Conservation (phyloP, 768 basidiomycete species). For the Mycena amicta region DNA sequence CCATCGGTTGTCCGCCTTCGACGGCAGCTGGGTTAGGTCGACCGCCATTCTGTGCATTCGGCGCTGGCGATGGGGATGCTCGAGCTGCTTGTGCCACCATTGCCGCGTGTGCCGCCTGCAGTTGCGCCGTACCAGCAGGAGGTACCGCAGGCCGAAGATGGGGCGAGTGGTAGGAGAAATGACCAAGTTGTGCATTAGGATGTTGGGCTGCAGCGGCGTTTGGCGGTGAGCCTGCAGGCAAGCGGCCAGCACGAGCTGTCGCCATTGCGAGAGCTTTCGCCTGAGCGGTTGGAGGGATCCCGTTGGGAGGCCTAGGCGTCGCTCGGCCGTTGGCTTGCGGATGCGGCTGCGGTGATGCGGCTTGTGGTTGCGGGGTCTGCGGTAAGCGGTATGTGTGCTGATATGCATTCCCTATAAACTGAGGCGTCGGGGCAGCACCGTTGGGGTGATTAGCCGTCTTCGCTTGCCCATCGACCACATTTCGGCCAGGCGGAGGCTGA, state of each 20-base stretch:
- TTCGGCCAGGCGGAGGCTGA: conserved; percentile 21
- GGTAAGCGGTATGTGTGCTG: neutral
- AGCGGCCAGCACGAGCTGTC: neutral
- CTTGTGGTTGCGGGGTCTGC: conserved; percentile 7
- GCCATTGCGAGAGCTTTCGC: neutral
- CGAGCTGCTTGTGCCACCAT: neutral
- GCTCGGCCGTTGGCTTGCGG: neutral
- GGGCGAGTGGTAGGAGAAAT: neutral
- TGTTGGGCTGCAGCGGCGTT: neutral
- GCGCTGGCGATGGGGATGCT: neutral
- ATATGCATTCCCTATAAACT: neutral
- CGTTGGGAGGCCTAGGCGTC: neutral
- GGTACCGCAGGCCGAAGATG: neutral
- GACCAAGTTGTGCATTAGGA: neutral
- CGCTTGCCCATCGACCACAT: conserved; percentile 10
- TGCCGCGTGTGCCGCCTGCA: neutral
- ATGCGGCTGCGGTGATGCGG: neutral
- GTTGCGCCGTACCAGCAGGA: neutral
- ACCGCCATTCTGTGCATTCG: neutral
- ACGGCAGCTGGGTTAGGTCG: neutral
- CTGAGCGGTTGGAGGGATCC: neutral
- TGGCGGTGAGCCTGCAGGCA: neutral
- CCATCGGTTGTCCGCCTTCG: neutral
- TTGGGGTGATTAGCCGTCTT: conserved; percentile 7
- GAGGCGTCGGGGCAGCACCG: neutral